Evolutionary conservation across 2,329 filamentous ascomycete species (phyloP).

Genomic region (Pestalotiopsis fici): DNA sequence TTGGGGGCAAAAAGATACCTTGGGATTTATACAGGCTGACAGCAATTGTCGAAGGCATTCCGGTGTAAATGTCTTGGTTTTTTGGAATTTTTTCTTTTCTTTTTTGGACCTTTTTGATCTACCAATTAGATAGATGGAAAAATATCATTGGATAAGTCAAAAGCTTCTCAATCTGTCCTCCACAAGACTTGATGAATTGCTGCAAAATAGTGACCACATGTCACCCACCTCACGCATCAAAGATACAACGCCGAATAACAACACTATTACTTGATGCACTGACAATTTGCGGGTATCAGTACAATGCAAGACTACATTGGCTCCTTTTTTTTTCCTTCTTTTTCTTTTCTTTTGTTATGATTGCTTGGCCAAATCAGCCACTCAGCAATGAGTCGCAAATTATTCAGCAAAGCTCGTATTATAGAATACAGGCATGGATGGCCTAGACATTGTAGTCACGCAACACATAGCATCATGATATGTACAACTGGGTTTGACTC

Average conservation of each 20-base stretch:
- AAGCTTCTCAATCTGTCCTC: background rate
- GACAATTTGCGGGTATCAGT: no score
- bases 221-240: background rate
- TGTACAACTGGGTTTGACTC: background rate
- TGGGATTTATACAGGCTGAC: background rate
- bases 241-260: no score
- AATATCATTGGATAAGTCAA: constrained; percentile 5
- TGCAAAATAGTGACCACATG: background rate
- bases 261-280: background rate
- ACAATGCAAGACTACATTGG: no score
- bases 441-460: background rate
- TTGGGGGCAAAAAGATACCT: constrained; percentile 1
- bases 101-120: constrained; percentile 5
- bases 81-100: background rate
- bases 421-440: background rate
- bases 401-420: background rate
- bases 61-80: background rate
- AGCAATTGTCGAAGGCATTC: background rate
- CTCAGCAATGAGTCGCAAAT: background rate
- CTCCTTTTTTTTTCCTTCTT: no score
- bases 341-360: no score
- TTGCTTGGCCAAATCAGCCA: background rate
- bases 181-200: background rate
- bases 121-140: background rate
- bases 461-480: background rate